Percentiles rank a stretch among this genome's conserved stretches.
Conservation (phyloP, 495 filamentous ascomycete genomes). For the Hyaloscypha variabilis region DNA sequence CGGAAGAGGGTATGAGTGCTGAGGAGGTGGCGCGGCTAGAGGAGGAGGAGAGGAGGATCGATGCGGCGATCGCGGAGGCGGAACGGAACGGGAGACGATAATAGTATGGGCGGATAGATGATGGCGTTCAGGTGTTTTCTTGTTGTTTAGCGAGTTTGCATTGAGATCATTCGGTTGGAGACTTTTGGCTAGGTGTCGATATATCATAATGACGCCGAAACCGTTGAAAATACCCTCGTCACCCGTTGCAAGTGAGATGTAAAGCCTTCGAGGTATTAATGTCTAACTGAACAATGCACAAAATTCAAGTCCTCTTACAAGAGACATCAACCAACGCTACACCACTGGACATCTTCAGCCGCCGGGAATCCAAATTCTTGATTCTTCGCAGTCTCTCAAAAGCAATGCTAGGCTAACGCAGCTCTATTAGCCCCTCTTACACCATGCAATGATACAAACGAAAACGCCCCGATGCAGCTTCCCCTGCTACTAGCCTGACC, state of each 20-base stretch:
- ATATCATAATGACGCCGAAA: conserved; percentile 16
- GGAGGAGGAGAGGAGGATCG: conserved; percentile 34
- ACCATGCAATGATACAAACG: conserved; percentile 4
- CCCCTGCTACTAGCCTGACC: background rate
- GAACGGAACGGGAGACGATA: conserved; percentile 16
- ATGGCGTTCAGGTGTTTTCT: background rate
- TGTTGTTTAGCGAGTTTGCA: background rate
- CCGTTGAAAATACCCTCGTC: background rate
- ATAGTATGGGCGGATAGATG: conserved; percentile 6
- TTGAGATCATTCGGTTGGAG: background rate
- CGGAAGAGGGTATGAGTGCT: conserved; percentile 25
- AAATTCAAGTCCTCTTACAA: too few relatives aligned
- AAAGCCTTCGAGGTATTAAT: background rate
- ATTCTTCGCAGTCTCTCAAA: background rate
- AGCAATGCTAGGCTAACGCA: conserved; percentile 11
- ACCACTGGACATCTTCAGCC: background rate
- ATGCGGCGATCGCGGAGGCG: conserved; percentile 32
- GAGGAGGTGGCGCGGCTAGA: conserved; percentile 31
- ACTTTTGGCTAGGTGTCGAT: background rate
- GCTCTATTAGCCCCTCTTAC: background rate
- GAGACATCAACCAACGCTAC: too few relatives aligned
- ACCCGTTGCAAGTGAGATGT: background rate
- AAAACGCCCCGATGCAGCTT: background rate
- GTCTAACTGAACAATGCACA: too few relatives aligned
- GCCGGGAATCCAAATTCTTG: background rate